phyloP scores from a whole-genome alignment of 805 yeast genomes.

The Schwanniomyces polymorphus region DNA sequence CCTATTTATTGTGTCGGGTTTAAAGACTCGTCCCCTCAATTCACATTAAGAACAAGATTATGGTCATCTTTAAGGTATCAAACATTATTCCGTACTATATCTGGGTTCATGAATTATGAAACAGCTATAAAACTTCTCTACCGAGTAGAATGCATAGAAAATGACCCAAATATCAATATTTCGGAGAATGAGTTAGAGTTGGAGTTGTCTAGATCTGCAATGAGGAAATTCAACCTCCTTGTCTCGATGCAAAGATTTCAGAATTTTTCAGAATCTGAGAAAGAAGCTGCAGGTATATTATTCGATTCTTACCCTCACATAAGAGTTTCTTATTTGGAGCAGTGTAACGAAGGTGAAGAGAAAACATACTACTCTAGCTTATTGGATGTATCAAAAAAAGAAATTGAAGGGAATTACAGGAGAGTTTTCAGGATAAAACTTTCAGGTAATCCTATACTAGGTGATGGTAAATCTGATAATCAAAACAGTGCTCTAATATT shows the following conservation, averaged over 20 bases:
- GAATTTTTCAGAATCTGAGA: slow-evolving; percentile 63
- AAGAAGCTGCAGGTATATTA: slow-evolving; percentile 64
- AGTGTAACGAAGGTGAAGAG: slow-evolving; percentile 44
- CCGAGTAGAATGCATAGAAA: slow-evolving; percentile 62
- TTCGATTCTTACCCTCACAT: slow-evolving; percentile 73
- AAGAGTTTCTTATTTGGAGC: slow-evolving; percentile 54
- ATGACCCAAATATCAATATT: slow-evolving; percentile 17
- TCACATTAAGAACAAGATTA: slow-evolving; percentile 68
- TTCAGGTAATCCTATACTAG: slow-evolving; percentile 92
- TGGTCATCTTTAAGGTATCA: slow-evolving; percentile 89
- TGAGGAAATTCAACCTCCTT: slow-evolving; percentile 75
- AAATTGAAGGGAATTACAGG: slow-evolving; percentile 50
- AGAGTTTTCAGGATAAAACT: slow-evolving; percentile 60
- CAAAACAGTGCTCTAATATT: slow-evolving; percentile 87
- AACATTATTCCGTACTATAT: slow-evolving; percentile 77
- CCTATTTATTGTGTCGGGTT: slow-evolving; percentile 76
- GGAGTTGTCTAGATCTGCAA: slow-evolving; percentile 49
- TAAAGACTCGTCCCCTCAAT: slow-evolving; percentile 62
- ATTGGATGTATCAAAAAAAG: slow-evolving; percentile 35
- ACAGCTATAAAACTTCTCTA: slow-evolving; percentile 70
- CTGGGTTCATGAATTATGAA: slow-evolving; percentile 80
- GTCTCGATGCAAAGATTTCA: slow-evolving; percentile 87
- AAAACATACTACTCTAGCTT: slow-evolving; percentile 63
- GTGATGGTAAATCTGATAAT: slow-evolving; percentile 96
- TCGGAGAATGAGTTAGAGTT: slow-evolving; percentile 12